Base-by-base conservation (phyloP, 2,329 filamentous ascomycete species). In the Amauroascus niger region DNA sequence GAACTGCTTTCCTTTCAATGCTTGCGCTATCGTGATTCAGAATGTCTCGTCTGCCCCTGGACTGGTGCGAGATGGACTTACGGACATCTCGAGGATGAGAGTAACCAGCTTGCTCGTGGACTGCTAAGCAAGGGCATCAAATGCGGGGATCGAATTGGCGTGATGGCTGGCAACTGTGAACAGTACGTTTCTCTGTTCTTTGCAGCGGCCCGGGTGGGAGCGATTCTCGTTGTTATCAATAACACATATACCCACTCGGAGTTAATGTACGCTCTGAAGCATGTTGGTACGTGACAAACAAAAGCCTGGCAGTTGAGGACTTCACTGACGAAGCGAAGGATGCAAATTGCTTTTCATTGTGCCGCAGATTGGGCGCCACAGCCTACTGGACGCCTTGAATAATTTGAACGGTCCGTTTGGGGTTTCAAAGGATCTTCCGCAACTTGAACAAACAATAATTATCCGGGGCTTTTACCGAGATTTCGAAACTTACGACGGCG, bases 211-310 rank as follows among this genome's bases (percentile, higher is more conserved):
- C 76, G 80, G 45, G 57, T 86, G 16, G 83, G 83, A 8, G 82
- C 79, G 45, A 81, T 85, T 44, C 73, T 89, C 50, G 86, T 89
- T 26, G 87, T 89, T 43, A 72, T 90, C 59, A 90, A 90, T 71
- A 90, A 88, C 69, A 90, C 86, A 0, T 90, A 90, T 65, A 90
- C 86, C 1, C 76, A 82, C 1, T 79, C 78, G 1, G 86, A 90
- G 69, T 81, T 84, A 46, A 77, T 82, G 65, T 84, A 86, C 67
- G 86, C 83, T 8, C 68, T 90, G 26, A 77, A 78, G 52, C 87
- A 88, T 63, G 82, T 84, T 14, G 81, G 82, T 84, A 69, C 60
- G 74, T 40, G 66, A 30, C 41, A 18, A 52, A 22, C 2, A 20
- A 18, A 8, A 18, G 14, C 11, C 5, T 22, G 13, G 11, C 22